Evolutionary conservation across 139 green algal species (phyloP), one percentile per base, ranked within the genome.

Genomic region (Asterochloris erici): DNA sequence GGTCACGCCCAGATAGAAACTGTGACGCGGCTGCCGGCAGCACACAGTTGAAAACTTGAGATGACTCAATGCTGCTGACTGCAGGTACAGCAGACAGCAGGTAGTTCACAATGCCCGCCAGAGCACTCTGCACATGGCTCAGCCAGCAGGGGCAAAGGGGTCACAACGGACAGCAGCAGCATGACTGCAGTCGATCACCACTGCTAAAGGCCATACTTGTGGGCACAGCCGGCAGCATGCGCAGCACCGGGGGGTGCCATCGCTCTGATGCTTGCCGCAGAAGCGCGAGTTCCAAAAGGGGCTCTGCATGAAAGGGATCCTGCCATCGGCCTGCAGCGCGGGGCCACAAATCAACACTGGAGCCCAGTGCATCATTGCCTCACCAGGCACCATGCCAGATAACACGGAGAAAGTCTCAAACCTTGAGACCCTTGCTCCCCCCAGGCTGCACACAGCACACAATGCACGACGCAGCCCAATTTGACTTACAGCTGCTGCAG

Each of bases 241-340:
- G 84, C 85, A 91, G 89, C 94, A 98, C n/a, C 82, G 77, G 0
- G 83, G 83, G 1, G 91, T 94, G 84, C 86, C 86, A 64, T 94
- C 90, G 0, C 61, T 64, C 14, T 73, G 63, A 82, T 97, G 93
- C 4, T 16, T 28, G 0, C 87, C 84, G 82, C 94, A 97, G 78
- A 85, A 91, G 63, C 84, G 79, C 24, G 87, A 71, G 16, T 84
- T 68, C 91, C 92, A 95, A 81, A 94, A 96, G 68, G 62, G 27
- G 21, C 38, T 74, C 61, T 60, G 17, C 0, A 38, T 28, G 73
- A 47, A 79, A 4, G 12, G 17, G 28, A 80, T 75, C 14, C n/a
- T 61, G 16, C 83, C 86, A 13, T 88, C 82, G 47, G 81, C 68
- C 47, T 83, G 64, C 74, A 78, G 79, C 10, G 6, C 38, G 38